Percentiles rank a stretch among this genome's conserved stretches.
These are phyloP conservation scores for Mucor mucedo DNA, from an alignment of 371 early-diverging fungal genomes.

Conservation along the genomic window DNA sequence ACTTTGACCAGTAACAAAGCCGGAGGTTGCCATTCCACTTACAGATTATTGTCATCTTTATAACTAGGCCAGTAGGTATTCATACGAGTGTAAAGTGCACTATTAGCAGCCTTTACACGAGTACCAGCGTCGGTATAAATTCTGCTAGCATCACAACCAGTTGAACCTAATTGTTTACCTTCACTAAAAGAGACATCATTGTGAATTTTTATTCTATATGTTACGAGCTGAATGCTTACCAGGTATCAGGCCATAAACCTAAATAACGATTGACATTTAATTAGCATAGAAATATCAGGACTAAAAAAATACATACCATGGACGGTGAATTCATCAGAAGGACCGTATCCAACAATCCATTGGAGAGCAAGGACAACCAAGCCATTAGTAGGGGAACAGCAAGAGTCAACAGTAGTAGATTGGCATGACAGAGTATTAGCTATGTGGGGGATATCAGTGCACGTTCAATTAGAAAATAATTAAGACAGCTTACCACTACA, in stretches of 20 bases:
- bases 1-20: background rate
- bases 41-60: conserved; percentile 52
- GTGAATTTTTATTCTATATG: background rate
- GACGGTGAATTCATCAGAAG: conserved; percentile 53
- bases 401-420: conserved; percentile 48
- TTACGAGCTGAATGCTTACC: conserved; percentile 25
- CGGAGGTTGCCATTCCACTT: background rate
- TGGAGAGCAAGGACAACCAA: conserved; percentile 64
- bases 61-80: conserved; percentile 78
- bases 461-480: background rate
- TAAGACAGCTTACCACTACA: background rate
- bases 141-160: conserved; percentile 72
- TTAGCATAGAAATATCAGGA: background rate
- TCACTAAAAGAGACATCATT: conserved; percentile 4
- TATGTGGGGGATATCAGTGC: background rate
- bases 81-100: conserved; percentile 59
- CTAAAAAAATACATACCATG: conserved; percentile 35
- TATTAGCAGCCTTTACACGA: conserved; percentile 41
- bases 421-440: conserved; percentile 44
- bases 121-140: conserved; percentile 53
- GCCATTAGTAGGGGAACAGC: conserved; percentile 77
- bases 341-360: conserved; percentile 53
- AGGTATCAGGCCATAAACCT: conserved; percentile 63
- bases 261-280: background rate
- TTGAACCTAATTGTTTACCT: conserved; percentile 61